phyloP scores from a whole-genome alignment of 2,329 filamentous ascomycete species.

The Ophiostoma sp. region DNA sequence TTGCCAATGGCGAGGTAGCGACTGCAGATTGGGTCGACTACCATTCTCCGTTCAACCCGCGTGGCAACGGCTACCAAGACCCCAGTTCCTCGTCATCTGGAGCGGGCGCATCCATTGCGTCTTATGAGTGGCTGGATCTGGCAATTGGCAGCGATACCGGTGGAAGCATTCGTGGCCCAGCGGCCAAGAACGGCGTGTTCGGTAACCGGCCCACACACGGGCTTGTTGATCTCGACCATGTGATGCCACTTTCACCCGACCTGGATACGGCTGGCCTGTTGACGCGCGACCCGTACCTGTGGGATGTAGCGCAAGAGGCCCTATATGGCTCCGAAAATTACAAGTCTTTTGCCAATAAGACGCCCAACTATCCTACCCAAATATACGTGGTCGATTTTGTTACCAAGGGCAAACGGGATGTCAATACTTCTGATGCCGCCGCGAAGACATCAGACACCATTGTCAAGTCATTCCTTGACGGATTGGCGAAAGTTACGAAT shows the following conservation, averaged over 20 bases:
- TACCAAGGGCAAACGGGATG: background rate
- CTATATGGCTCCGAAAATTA: background rate
- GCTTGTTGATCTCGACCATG: background rate
- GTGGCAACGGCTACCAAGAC: conserved; percentile 1
- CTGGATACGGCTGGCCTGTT: background rate
- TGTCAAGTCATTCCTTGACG: background rate
- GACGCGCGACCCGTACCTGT: background rate
- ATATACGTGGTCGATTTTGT: background rate
- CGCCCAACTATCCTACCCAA: background rate
- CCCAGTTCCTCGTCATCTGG: background rate
- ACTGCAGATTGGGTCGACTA: conserved; percentile 1
- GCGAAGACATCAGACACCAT: background rate
- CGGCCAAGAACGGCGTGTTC: background rate
- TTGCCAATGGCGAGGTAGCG: background rate
- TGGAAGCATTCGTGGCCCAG: background rate
- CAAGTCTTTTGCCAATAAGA: background rate
- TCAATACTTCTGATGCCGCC: background rate
- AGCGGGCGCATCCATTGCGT: background rate
- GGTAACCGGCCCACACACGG: background rate
- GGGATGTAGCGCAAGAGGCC: background rate
- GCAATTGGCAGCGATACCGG: background rate
- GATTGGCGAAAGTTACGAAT: background rate
- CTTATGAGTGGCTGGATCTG: background rate
- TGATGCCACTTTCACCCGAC: background rate
- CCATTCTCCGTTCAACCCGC: background rate